Conservation (phyloP, 2,329 filamentous ascomycete genomes). For the Penicillium sp. region DNA sequence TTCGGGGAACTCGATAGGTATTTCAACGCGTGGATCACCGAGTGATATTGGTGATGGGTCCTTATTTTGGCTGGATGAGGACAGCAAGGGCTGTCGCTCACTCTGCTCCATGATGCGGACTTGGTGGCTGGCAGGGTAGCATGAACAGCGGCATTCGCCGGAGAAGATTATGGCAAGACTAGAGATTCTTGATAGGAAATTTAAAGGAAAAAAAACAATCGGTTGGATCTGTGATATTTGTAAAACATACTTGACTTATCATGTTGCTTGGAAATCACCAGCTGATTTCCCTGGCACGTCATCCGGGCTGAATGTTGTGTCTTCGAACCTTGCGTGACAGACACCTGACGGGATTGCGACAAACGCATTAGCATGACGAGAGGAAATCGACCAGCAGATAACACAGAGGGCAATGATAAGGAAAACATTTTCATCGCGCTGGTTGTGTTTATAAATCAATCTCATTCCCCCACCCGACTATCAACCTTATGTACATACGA, state of each 20-base stretch:
- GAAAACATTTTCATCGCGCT: neutral
- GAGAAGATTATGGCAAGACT: neutral
- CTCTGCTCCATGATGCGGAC: conserved; percentile 11
- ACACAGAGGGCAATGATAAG: neutral
- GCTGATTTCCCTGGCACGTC: conserved; percentile 30
- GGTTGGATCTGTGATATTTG: conserved; percentile 4
- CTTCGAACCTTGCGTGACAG: conserved; percentile 21
- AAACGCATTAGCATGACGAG: conserved; percentile 5
- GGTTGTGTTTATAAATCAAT: neutral
- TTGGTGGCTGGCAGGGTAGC: conserved; percentile 59
- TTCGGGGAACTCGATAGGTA: conserved; percentile 47
- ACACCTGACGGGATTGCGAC: conserved; percentile 11
- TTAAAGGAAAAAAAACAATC: neutral
- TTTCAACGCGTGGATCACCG: conserved; percentile 4
- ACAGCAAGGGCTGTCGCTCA: conserved; percentile 21
- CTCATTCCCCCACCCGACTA: neutral
- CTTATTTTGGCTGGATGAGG: conserved; percentile 4
- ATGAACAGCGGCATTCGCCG: neutral
- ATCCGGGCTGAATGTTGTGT: conserved; percentile 34
- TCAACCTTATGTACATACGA: neutral
- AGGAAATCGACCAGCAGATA: neutral
- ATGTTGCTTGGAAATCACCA: conserved; percentile 27
- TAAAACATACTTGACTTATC: conserved; percentile 2
- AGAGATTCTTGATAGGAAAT: neutral
- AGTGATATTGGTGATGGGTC: neutral